A percentile compares a stretch with the other conserved stretches of the same genome.
Conservation (phyloP, 2,329 filamentous ascomycete genomes). For the Exophiala xenobiotica region DNA sequence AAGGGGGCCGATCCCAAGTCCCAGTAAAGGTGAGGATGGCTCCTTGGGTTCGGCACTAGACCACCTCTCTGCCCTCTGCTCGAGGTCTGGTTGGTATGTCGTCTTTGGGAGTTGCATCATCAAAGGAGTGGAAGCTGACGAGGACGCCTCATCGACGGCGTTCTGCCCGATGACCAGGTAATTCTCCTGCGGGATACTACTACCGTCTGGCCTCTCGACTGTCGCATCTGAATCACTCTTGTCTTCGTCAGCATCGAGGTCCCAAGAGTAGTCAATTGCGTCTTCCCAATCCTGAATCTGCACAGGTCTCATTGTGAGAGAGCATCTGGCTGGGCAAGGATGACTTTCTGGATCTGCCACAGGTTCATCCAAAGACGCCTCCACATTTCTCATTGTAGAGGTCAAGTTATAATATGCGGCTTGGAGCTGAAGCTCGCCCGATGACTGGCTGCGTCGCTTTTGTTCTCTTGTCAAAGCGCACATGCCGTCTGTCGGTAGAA, state of each 20-base stretch:
- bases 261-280: slow-evolving; percentile 31
- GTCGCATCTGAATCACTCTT: not conserved
- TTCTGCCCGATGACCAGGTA: slow-evolving; percentile 18
- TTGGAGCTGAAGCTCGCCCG: slow-evolving; percentile 21
- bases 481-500: not conserved
- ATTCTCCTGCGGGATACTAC: slow-evolving; percentile 10
- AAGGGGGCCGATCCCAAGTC: slow-evolving; percentile 20
- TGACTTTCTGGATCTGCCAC: not conserved
- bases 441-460: slow-evolving; percentile 24
- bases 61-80: not conserved
- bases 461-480: not conserved
- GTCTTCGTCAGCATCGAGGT: slow-evolving; percentile 22
- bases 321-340: slow-evolving; percentile 5
- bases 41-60: not conserved
- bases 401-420: slow-evolving; percentile 4
- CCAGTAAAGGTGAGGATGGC: slow-evolving; percentile 21
- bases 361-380: not conserved
- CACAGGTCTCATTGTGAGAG: slow-evolving; percentile 21
- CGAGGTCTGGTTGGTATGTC: not conserved
- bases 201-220: not conserved
- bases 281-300: slow-evolving; percentile 30
- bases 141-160: slow-evolving; percentile 16
- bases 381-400: not conserved
- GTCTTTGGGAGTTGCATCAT: slow-evolving; percentile 22
- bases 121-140: slow-evolving; percentile 26